Evolutionary conservation across 495 filamentous ascomycete genomes (phyloP), one percentile per base, ranked within the genome.

Genomic region (Massariosphaeria phaeospora): DNA sequence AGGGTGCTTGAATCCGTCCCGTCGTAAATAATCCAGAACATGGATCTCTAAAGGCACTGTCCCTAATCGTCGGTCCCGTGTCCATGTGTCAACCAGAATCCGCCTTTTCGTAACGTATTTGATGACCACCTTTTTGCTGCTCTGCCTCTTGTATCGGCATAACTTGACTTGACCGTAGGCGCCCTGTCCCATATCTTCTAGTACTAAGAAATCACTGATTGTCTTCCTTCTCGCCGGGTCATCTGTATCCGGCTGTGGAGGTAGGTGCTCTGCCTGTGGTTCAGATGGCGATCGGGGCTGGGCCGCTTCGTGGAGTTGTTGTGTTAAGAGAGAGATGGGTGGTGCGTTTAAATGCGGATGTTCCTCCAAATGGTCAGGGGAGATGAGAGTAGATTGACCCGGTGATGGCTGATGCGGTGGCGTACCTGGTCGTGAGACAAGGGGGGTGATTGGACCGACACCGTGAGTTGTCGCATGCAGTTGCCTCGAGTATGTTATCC

Each of bases 21-120:
- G 78, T 26, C 89, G 83, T 1, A 99, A 82, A 66, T 91, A 99
- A 67, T 99, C 89, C 9, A 99, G 76, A 36, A 97, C 93, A 62
- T 99, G 93, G 59, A 99, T 97, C 70, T 99, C 93, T 50, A 99
- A 74, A 1, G 93, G 93, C 2, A 99, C 93, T 0, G 93, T 99
- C n/a, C 93, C 93, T 4, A 99, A 80, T 25, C 86, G 79, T 26
- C 93, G 81, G 70, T 99, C 93, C 35, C 94, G 83, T 27, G 91
- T 96, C 93, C 93, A 99, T 0, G 93, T 99, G 71, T 99, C 93
- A 44, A 99, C 94, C 17, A 99, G 78, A 67, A 99, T 99, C 29
- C 91, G 84, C 57, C 86, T 83, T 68, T 99, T 99, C 1, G 94
- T 97, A 35, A 99, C 93, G 63, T 94, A 99, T 69, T 99, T 99